Percentiles rank a stretch among this genome's conserved stretches.
These are phyloP conservation scores for Coemansia sp. DNA, from an alignment of 192 early-diverging fungal genomes.

Conservation along the genomic window DNA sequence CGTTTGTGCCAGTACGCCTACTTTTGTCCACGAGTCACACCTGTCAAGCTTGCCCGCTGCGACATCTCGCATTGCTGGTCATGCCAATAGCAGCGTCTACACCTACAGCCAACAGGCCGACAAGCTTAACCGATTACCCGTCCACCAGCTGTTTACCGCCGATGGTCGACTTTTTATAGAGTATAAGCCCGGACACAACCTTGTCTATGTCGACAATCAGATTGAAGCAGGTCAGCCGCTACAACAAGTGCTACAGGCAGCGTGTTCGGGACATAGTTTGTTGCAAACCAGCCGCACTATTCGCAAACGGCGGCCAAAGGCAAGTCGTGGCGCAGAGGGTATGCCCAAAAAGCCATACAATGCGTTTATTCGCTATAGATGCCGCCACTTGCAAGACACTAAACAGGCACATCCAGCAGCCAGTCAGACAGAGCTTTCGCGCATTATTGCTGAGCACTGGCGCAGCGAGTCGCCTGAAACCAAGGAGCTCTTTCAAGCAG, in stretches of 20 bases:
- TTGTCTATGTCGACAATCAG: slow-evolving; percentile 16
- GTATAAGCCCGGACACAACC: slow-evolving; percentile 26
- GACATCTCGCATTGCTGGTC: slow-evolving; percentile 14
- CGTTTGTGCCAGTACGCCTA: neutral
- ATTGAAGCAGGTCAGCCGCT: neutral
- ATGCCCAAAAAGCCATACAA: slow-evolving; percentile 23
- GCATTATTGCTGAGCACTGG: slow-evolving; percentile 32
- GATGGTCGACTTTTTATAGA: slow-evolving; percentile 31
- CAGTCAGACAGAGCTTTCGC: slow-evolving; percentile 23
- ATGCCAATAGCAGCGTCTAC: slow-evolving; percentile 2
- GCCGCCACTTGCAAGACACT: slow-evolving; percentile 10
- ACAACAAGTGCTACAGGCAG: neutral
- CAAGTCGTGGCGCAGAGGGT: neutral
- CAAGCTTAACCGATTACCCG: slow-evolving; percentile 8
- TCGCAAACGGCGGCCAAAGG: neutral
- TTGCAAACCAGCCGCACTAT: neutral
- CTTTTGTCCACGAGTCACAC: neutral
- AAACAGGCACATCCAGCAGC: slow-evolving; percentile 13
- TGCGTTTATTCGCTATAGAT: slow-evolving; percentile 36
- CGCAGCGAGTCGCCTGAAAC: slow-evolving; percentile 14
- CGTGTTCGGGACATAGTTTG: neutral
- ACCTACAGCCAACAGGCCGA: slow-evolving; percentile 3
- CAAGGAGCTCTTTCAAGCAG: slow-evolving; percentile 14
- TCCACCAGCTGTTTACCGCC: slow-evolving; percentile 13
- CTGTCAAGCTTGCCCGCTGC: neutral